Conservation (phyloP, 2,329 filamentous ascomycete species). For the Atkinsonella hypoxylon region DNA sequence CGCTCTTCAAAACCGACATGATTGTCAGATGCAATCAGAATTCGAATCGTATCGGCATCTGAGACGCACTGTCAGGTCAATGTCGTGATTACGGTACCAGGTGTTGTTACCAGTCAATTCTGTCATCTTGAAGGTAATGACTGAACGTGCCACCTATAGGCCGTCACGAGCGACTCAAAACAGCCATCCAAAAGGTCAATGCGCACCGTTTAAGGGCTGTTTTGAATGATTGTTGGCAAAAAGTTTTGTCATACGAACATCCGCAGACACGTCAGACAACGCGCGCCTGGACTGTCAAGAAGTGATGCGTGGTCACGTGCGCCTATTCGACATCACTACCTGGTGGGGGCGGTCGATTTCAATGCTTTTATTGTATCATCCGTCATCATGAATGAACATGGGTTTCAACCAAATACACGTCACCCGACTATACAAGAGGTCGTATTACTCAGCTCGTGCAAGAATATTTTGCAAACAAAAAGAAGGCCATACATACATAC, state of each 20-base stretch:
- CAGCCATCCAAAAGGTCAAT: not conserved
- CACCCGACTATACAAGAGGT: no score
- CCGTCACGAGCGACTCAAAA: not conserved
- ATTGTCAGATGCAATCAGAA: slow-evolving; percentile 89
- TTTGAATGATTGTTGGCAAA: not conserved
- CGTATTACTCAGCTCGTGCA: no score
- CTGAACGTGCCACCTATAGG: not conserved
- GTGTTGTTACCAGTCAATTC: slow-evolving; percentile 4
- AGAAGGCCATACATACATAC: no score
- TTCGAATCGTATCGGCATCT: slow-evolving; percentile 77
- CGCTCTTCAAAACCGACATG: slow-evolving; percentile 96
- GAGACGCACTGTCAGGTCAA: not conserved
- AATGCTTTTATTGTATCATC: no score
- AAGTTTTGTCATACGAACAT: not conserved
- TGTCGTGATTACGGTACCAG: not conserved
- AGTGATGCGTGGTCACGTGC: slow-evolving; percentile 19
- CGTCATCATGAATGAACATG: no score
- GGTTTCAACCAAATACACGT: no score
- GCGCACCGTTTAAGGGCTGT: not conserved
- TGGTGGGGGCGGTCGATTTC: no score
- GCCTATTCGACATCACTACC: no score
- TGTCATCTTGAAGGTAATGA: slow-evolving; percentile 1
- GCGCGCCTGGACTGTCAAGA: slow-evolving; percentile 13
- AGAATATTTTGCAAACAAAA: no score
- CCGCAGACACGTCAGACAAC: slow-evolving; percentile 2